Conservation (phyloP, 306 rosid genomes). For the Quercus engelmannii region DNA sequence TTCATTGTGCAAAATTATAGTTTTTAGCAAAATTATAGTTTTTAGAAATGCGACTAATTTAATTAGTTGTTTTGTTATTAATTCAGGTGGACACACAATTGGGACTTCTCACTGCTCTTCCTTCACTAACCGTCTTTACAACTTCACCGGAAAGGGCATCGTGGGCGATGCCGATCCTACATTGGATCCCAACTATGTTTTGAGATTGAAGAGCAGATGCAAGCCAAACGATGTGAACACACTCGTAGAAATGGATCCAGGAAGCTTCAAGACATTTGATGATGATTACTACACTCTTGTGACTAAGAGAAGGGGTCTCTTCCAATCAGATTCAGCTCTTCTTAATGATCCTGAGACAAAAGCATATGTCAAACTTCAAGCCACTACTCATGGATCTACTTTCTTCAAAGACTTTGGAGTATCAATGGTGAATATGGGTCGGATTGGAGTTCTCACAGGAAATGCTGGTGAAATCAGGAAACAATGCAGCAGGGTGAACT, state of each 20-base stretch:
- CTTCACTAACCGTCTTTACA: slow-evolving; percentile 40
- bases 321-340: slow-evolving; percentile 39
- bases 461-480: slow-evolving; percentile 33
- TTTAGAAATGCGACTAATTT: not conserved
- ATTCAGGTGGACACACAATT: slow-evolving; percentile 44
- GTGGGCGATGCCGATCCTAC: slow-evolving; percentile 34
- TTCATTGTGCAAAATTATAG: too few relatives aligned
- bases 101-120: slow-evolving; percentile 34
- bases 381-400: not conserved
- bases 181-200: slow-evolving; percentile 29
- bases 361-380: slow-evolving; percentile 21
- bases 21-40: too few relatives aligned
- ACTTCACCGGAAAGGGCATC: slow-evolving; percentile 34
- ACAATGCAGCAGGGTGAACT: slow-evolving; percentile 23
- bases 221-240: slow-evolving; percentile 11
- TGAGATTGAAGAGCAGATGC: slow-evolving; percentile 30
- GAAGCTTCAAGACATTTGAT: slow-evolving; percentile 36
- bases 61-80: not conserved
- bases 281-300: slow-evolving; percentile 21
- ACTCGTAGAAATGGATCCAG: slow-evolving; percentile 37
- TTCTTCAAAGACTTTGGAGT: slow-evolving; percentile 42
- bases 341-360: slow-evolving; percentile 32
- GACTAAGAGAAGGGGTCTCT: slow-evolving; percentile 38
- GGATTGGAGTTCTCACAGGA: slow-evolving; percentile 38
- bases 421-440: slow-evolving; percentile 43